Conservation (phyloP, 2,329 filamentous ascomycete species). For the Fusarium robinianum region DNA sequence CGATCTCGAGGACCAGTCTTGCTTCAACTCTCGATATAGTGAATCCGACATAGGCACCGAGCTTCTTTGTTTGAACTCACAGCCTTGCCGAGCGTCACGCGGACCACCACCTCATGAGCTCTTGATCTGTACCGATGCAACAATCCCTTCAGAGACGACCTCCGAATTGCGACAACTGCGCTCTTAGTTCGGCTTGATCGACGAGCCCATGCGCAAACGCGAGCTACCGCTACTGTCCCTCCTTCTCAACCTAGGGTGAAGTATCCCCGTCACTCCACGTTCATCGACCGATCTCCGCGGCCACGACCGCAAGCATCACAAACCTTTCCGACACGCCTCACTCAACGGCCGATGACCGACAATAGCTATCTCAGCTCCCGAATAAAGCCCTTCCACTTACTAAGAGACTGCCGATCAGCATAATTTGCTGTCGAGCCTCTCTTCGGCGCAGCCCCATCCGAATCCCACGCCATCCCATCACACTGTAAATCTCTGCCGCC, state of each 20-base stretch:
- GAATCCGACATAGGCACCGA: slow-evolving; percentile 12
- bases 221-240: slow-evolving; percentile 41
- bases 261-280: slow-evolving; percentile 29
- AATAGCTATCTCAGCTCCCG: slow-evolving; percentile 26
- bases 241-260: slow-evolving; percentile 41
- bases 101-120: slow-evolving; percentile 36
- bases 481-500: slow-evolving; percentile 42
- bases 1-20: slow-evolving; percentile 12
- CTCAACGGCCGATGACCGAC: slow-evolving; percentile 32
- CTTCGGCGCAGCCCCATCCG: slow-evolving; percentile 36
- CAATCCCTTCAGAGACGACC: slow-evolving; percentile 15
- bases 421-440: slow-evolving; percentile 36
- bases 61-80: slow-evolving; percentile 9
- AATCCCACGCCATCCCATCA: slow-evolving; percentile 22
- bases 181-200: slow-evolving; percentile 28
- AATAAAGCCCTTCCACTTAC: slow-evolving; percentile 18
- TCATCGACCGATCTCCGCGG: slow-evolving; percentile 20
- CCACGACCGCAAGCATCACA: slow-evolving; percentile 13
- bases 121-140: slow-evolving; percentile 34
- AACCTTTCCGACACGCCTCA: slow-evolving; percentile 7
- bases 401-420: slow-evolving; percentile 27
- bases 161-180: slow-evolving; percentile 21
- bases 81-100: slow-evolving; percentile 19
- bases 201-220: slow-evolving; percentile 47
- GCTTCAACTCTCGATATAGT: slow-evolving; percentile 15